These are phyloP conservation scores for Acrodontium crateriforme DNA, from an alignment of 2,329 filamentous ascomycete genomes.

Conservation along the genomic window DNA sequence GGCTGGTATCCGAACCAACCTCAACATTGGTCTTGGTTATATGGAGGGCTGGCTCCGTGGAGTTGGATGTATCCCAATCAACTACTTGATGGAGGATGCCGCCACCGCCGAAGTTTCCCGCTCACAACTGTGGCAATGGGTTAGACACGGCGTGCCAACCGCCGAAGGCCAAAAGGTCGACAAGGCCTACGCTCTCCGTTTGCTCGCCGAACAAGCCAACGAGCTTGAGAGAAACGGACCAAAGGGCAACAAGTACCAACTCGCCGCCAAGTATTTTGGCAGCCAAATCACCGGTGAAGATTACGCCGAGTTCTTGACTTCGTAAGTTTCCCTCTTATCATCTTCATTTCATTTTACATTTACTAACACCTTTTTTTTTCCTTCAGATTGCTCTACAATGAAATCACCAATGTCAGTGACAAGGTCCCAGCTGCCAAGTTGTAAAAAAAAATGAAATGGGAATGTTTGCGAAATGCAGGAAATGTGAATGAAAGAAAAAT, in stretches of 20 bases:
- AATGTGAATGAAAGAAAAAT: too few species aligned
- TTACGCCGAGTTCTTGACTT: constrained; percentile 90
- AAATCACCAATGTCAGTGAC: constrained; percentile 62
- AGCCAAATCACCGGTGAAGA: constrained; percentile 92
- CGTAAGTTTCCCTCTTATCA: constrained; percentile 38
- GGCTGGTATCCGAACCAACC: constrained; percentile 90
- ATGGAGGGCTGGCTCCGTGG: constrained; percentile 98
- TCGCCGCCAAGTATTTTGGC: constrained; percentile 86
- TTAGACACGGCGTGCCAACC: constrained; percentile 57
- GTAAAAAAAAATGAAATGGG: too few species aligned
- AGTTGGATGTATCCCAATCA: constrained; percentile 91
- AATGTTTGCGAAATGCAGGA: too few species aligned
- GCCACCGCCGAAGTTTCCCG: constrained; percentile 93
- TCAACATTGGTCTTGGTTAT: constrained; percentile 91
- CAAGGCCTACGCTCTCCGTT: constrained; percentile 75
- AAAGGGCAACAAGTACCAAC: constrained; percentile 80
- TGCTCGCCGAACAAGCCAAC: constrained; percentile 76
- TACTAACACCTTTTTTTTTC: constrained; percentile 10
- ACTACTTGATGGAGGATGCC: constrained; percentile 96
- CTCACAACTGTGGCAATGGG: constrained; percentile 95
- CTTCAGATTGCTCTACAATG: constrained; percentile 74
- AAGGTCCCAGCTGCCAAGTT: constrained; percentile 41
- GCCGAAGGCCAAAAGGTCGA: constrained; percentile 84
- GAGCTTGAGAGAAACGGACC: constrained; percentile 59
- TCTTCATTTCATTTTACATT: constrained; percentile 7